Evolutionary conservation across 371 early-diverging fungal genomes (phyloP).

Genomic region (Parasitella parasitica): DNA sequence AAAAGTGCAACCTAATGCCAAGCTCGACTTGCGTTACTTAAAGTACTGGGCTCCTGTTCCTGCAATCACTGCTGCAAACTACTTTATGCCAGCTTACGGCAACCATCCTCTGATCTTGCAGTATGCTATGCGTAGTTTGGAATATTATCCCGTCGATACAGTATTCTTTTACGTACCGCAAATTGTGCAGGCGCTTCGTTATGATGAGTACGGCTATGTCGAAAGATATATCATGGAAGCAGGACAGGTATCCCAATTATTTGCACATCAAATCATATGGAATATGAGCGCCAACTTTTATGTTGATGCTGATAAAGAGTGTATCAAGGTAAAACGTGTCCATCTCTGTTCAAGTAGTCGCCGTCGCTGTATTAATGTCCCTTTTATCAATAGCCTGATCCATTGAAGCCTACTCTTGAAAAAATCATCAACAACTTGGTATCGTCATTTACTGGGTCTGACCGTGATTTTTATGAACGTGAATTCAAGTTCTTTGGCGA

Average conservation of each 20-base stretch:
- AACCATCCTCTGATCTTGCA: slow-evolving; percentile 88
- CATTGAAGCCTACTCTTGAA: slow-evolving; percentile 88
- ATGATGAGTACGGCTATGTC: slow-evolving; percentile 86
- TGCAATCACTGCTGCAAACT: slow-evolving; percentile 88
- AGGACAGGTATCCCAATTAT: slow-evolving; percentile 89
- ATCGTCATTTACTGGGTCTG: slow-evolving; percentile 75
- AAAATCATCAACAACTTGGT: slow-evolving; percentile 82
- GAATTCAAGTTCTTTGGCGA: slow-evolving; percentile 95
- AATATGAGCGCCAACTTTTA: slow-evolving; percentile 97
- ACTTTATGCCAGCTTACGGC: slow-evolving; percentile 66
- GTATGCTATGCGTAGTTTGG: slow-evolving; percentile 90
- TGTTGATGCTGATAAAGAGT: slow-evolving; percentile 86
- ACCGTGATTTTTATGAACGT: slow-evolving; percentile 88
- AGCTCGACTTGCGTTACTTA: slow-evolving; percentile 61
- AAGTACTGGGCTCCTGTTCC: slow-evolving; percentile 91
- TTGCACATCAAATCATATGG: slow-evolving; percentile 99
- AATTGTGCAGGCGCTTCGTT: slow-evolving; percentile 96
- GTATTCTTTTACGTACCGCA: slow-evolving; percentile 99
- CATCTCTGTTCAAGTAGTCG: not conserved
- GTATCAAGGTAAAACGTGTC: slow-evolving; percentile 31
- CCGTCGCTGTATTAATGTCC: not conserved
- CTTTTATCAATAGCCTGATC: slow-evolving; percentile 53
- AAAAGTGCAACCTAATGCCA: slow-evolving; percentile 31
- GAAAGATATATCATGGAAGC: slow-evolving; percentile 92
- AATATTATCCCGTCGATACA: slow-evolving; percentile 86